These are phyloP conservation scores for Clathrus columnatus DNA, from an alignment of 768 basidiomycete genomes.

Conservation along the genomic window DNA sequence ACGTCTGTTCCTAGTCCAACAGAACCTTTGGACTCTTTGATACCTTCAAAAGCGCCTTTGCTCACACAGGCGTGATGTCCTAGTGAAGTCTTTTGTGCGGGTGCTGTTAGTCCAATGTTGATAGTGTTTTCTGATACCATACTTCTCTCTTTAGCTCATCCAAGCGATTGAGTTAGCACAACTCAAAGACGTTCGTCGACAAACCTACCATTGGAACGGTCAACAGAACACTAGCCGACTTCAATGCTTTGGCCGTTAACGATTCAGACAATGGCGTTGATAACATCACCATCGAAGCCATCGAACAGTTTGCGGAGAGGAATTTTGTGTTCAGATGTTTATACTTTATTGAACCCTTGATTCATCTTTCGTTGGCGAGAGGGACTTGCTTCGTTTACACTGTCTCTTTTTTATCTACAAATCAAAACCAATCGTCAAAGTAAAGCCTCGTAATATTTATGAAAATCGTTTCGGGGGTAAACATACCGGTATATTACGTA, in stretches of 20 bases:
- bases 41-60: constrained; percentile 57
- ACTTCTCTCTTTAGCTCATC: constrained; percentile 45
- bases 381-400: no score
- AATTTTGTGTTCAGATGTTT: constrained; percentile 51
- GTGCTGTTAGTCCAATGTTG: constrained; percentile 40
- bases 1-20: constrained; percentile 63
- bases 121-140: no score
- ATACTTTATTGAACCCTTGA: no score
- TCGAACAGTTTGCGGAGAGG: constrained; percentile 60
- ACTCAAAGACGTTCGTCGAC: constrained; percentile 82
- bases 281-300: constrained; percentile 48
- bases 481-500: no score
- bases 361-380: constrained; percentile 38
- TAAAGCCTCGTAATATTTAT: no score
- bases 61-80: constrained; percentile 72
- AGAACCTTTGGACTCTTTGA: constrained; percentile 35
- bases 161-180: constrained; percentile 80
- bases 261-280: constrained; percentile 32
- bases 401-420: no score
- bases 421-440: no score
- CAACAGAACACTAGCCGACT: constrained; percentile 63
- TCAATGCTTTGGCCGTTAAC: constrained; percentile 32
- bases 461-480: no score
- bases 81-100: constrained; percentile 72
- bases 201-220: constrained; percentile 68